Percentiles rank a stretch among this genome's conserved stretches.
phyloP scores from a whole-genome alignment of 2,329 filamentous ascomycete species.

The Claviceps monticola region DNA sequence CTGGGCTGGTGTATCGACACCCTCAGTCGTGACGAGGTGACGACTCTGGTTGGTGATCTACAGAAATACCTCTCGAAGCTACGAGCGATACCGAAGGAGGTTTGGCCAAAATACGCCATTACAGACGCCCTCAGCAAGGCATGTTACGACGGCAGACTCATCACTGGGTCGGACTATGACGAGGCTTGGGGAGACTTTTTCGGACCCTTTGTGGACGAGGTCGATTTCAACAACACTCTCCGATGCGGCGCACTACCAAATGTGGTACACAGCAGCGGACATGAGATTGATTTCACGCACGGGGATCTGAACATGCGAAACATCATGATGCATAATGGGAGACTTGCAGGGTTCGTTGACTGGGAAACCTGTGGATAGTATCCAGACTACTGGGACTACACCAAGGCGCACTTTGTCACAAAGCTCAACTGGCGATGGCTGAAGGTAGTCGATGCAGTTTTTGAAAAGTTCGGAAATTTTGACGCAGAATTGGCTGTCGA shows the following conservation, averaged over 20 bases:
- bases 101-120: conserved; percentile 1
- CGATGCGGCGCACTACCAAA: neutral
- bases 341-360: conserved; percentile 15
- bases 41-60: neutral
- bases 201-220: conserved; percentile 5
- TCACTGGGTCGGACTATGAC: neutral
- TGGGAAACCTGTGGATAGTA: conserved; percentile 14
- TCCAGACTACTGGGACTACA: conserved; percentile 14
- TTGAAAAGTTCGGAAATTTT: neutral
- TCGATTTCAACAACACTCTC: conserved; percentile 7
- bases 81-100: conserved; percentile 1
- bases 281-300: conserved; percentile 29
- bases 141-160: conserved; percentile 2
- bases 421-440: conserved; percentile 7
- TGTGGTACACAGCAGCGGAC: conserved; percentile 1
- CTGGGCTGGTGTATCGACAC: conserved; percentile 3
- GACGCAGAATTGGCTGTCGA: conserved; percentile 1
- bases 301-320: conserved; percentile 18
- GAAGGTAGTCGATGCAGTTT: conserved; percentile 3
- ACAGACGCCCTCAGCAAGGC: neutral
- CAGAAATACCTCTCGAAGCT: neutral
- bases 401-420: conserved; percentile 6
- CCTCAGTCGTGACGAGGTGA: conserved; percentile 2
- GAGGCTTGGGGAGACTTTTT: conserved; percentile 1
- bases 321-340: conserved; percentile 13